Evolutionary conservation across 1,284 basidiomycete genomes (phyloP).

Genomic region (Fomitopsis betulina): DNA sequence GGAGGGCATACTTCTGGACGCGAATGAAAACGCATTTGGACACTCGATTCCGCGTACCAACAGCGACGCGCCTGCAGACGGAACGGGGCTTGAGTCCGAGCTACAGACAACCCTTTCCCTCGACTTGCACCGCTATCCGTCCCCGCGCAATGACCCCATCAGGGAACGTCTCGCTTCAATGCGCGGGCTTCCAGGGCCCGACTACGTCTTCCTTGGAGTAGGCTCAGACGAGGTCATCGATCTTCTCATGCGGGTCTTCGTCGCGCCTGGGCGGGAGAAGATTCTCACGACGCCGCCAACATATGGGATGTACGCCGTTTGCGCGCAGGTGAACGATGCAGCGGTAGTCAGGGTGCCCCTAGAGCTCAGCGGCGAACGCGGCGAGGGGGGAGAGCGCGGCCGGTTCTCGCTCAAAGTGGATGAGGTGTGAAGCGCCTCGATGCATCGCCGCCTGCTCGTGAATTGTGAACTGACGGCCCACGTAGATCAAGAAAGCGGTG

Average conservation of each 20-base stretch:
- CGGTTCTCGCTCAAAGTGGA: slow-evolving; percentile 78
- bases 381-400: slow-evolving; percentile 70
- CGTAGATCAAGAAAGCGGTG: slow-evolving; percentile 69
- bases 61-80: slow-evolving; percentile 13
- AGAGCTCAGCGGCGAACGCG: slow-evolving; percentile 49
- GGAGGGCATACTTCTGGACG: slow-evolving; percentile 91
- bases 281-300: slow-evolving; percentile 90
- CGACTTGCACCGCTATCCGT: slow-evolving; percentile 83
- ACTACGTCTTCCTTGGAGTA: slow-evolving; percentile 91
- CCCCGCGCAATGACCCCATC: slow-evolving; percentile 77
- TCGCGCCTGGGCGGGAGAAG: slow-evolving; percentile 77
- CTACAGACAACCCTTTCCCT: slow-evolving; percentile 37
- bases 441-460: neutral
- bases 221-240: slow-evolving; percentile 98
- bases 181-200: slow-evolving; percentile 57
- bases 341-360: slow-evolving; percentile 81
- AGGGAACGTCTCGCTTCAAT: slow-evolving; percentile 75
- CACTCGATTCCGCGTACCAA: slow-evolving; percentile 62
- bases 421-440: slow-evolving; percentile 46
- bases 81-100: slow-evolving; percentile 24
- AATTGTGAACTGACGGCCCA: neutral
- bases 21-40: slow-evolving; percentile 95
- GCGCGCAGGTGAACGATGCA: slow-evolving; percentile 94
- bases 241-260: slow-evolving; percentile 87
- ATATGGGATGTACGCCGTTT: slow-evolving; percentile 97